phyloP scores from a whole-genome alignment of 1,284 basidiomycete species.

The Irpex lacteus region DNA sequence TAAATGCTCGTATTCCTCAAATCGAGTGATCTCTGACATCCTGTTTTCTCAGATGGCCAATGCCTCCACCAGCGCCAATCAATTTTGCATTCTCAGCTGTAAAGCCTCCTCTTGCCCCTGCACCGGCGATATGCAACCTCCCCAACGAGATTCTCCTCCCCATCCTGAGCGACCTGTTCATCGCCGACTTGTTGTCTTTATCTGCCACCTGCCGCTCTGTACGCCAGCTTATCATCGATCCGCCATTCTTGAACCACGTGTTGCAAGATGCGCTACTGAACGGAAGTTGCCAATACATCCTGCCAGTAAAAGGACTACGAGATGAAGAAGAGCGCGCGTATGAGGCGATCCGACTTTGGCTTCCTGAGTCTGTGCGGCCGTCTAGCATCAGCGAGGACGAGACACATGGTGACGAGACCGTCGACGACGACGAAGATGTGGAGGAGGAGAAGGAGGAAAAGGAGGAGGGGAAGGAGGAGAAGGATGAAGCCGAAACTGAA shows the following conservation, averaged over 20 bases:
- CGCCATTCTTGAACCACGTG: conserved; percentile 8
- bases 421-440: too few relatives aligned
- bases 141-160: conserved; percentile 12
- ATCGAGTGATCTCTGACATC: too few relatives aligned
- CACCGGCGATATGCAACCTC: conserved; percentile 2
- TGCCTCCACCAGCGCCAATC: not conserved
- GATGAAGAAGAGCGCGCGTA: conserved; percentile 8
- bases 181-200: conserved; percentile 4
- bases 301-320: conserved; percentile 3
- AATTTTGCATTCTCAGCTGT: not conserved
- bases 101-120: not conserved
- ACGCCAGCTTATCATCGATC: conserved; percentile 5
- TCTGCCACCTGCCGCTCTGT: conserved; percentile 6
- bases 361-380: conserved; percentile 3
- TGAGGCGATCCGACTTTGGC: conserved; percentile 9
- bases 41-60: conserved; percentile 3
- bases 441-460: not conserved
- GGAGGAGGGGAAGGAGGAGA: not conserved
- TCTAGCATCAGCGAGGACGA: not conserved
- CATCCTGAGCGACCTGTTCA: conserved; percentile 7
- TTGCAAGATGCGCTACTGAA: conserved; percentile 5
- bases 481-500: too few relatives aligned
- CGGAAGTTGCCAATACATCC: conserved; percentile 10
- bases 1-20: not conserved
- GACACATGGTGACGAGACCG: not conserved